phyloP scores from a whole-genome alignment of 768 basidiomycete genomes.

The Pluteus cervinus region DNA sequence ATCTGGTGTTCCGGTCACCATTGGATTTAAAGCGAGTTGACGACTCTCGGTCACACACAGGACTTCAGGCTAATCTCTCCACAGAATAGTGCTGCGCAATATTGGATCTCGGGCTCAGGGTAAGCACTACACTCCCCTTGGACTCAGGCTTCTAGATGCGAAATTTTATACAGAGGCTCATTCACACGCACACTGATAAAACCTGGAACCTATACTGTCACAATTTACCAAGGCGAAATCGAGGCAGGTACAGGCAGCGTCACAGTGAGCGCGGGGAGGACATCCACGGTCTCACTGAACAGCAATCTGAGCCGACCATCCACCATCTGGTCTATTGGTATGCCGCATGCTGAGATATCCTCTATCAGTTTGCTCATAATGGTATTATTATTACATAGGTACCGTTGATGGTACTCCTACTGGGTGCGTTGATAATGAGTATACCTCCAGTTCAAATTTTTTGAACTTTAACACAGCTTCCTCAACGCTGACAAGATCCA shows the following conservation, averaged over 20 bases:
- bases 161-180: constrained; percentile 21
- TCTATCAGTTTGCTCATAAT: neutral
- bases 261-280: constrained; percentile 33
- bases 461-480: constrained; percentile 20
- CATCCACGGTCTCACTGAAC: constrained; percentile 25
- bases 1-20: constrained; percentile 30
- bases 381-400: constrained; percentile 15
- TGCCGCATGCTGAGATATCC: neutral
- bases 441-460: neutral
- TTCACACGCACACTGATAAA: constrained; percentile 41
- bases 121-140: constrained; percentile 12
- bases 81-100: constrained; percentile 39
- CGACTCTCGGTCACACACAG: neutral
- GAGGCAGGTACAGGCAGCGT: constrained; percentile 37
- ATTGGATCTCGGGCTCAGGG: constrained; percentile 38
- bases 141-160: neutral
- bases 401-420: constrained; percentile 40
- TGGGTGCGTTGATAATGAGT: constrained; percentile 19
- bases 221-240: constrained; percentile 40
- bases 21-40: constrained; percentile 33
- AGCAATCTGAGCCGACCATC: constrained; percentile 26
- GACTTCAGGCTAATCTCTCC: neutral
- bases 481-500: constrained; percentile 45
- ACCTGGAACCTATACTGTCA: constrained; percentile 41
- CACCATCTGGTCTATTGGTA: constrained; percentile 40